phyloP scores from a whole-genome alignment of 768 basidiomycete genomes.

The Serendipita vermifera region DNA sequence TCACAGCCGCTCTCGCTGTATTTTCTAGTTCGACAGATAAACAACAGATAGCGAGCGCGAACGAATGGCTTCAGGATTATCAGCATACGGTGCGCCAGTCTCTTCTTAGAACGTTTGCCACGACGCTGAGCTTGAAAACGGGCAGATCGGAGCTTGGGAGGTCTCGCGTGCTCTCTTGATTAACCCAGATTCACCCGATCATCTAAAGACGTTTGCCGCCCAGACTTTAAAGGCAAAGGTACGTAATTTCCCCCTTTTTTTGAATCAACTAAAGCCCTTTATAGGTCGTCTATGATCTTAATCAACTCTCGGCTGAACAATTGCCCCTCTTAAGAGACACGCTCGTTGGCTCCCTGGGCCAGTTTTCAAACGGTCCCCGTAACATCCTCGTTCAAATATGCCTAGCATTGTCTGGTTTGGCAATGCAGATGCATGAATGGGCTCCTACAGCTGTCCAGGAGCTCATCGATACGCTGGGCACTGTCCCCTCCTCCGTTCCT shows the following conservation, averaged over 20 bases:
- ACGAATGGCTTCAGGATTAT: conserved; percentile 94
- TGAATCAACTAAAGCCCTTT: conserved; percentile 19
- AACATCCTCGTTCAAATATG: conserved; percentile 82
- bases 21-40: conserved; percentile 77
- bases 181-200: conserved; percentile 57
- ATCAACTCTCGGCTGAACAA: conserved; percentile 66
- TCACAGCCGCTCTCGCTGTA: conserved; percentile 65
- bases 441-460: conserved; percentile 52
- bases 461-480: conserved; percentile 77
- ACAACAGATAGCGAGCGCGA: conserved; percentile 68
- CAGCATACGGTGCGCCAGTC: conserved; percentile 95
- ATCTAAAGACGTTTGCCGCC: conserved; percentile 86
- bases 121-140: conserved; percentile 38
- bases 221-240: conserved; percentile 96
- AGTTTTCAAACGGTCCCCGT: conserved; percentile 58
- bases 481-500: conserved; percentile 70
- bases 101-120: conserved; percentile 27
- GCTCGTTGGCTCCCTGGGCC: conserved; percentile 59
- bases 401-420: conserved; percentile 78
- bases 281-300: conserved; percentile 90
- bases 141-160: conserved; percentile 91
- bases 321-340: conserved; percentile 77
- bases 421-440: conserved; percentile 83
- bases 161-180: conserved; percentile 86
- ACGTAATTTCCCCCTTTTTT: conserved; percentile 19